phyloP scores from a whole-genome alignment of 306 rosid genomes.

The Castanea sativa region DNA sequence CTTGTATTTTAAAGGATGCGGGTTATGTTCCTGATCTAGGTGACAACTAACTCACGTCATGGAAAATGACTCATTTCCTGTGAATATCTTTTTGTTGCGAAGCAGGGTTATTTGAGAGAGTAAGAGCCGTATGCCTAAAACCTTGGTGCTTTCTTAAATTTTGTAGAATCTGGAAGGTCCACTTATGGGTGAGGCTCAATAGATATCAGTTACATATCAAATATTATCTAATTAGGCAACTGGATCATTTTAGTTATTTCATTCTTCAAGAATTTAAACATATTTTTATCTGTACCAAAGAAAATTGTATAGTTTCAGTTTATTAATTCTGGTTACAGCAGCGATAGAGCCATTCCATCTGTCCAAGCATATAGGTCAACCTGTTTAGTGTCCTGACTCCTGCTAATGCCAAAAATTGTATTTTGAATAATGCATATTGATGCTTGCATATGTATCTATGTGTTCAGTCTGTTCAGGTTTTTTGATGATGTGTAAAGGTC shows the following conservation, averaged over 20 bases:
- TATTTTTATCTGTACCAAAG: not conserved
- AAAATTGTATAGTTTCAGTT: too few species aligned
- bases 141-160: too few species aligned
- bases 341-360: too few species aligned
- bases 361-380: too few species aligned
- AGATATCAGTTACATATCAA: too few species aligned
- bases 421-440: not conserved
- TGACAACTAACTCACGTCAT: constrained; percentile 8
- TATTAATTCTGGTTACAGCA: too few species aligned
- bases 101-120: not conserved
- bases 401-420: not conserved
- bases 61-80: constrained; percentile 9
- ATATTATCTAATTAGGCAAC: not conserved
- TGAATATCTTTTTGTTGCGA: constrained; percentile 8
- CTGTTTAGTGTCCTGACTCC: too few species aligned
- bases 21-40: too few species aligned
- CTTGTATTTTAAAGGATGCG: too few species aligned
- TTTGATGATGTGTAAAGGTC: not conserved
- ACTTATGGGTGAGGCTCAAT: too few species aligned
- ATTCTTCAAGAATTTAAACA: not conserved
- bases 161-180: too few species aligned
- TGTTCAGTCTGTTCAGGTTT: not conserved
- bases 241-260: not conserved
- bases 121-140: not conserved
- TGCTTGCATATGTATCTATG: not conserved